Evolutionary conservation across 176 grass and related monocot species (phyloP).

Genomic region (Carex kokanica): DNA sequence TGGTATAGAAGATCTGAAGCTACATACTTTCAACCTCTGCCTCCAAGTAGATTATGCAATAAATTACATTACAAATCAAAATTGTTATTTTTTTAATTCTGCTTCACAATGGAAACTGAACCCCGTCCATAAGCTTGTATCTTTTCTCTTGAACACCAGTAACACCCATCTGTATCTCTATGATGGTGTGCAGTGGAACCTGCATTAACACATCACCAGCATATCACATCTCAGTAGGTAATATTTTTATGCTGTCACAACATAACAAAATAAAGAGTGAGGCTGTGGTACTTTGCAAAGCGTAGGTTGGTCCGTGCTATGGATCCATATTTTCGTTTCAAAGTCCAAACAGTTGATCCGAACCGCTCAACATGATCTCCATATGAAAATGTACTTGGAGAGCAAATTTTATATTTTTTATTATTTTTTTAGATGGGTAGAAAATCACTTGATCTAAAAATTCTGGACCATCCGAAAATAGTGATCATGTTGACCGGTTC

Average conservation of each 20-base stretch:
- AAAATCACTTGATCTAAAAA: no score
- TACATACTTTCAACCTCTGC: neutral
- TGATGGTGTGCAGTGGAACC: slow-evolving; percentile 95
- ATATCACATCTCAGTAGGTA: slow-evolving; percentile 9
- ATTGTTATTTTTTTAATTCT: neutral
- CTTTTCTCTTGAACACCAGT: slow-evolving; percentile 94
- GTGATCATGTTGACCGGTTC: no score
- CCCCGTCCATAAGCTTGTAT: slow-evolving; percentile 93
- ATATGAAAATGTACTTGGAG: no score
- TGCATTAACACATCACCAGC: slow-evolving; percentile 33
- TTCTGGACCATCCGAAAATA: no score
- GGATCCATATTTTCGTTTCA: no score
- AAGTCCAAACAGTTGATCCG: no score
- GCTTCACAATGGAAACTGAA: slow-evolving; percentile 39
- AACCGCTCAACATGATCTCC: no score
- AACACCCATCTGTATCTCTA: slow-evolving; percentile 99
- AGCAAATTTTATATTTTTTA: no score
- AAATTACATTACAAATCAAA: slow-evolving; percentile 26
- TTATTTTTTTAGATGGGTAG: no score
- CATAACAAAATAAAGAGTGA: neutral
- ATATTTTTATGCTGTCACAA: neutral
- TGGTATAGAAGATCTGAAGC: slow-evolving; percentile 13
- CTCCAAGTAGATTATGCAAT: neutral
- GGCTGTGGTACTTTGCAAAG: no score
- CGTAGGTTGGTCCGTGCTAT: no score